Base-by-base conservation (phyloP, 352 stramenopile genomes). In the Salisapilia sapeloensis region DNA sequence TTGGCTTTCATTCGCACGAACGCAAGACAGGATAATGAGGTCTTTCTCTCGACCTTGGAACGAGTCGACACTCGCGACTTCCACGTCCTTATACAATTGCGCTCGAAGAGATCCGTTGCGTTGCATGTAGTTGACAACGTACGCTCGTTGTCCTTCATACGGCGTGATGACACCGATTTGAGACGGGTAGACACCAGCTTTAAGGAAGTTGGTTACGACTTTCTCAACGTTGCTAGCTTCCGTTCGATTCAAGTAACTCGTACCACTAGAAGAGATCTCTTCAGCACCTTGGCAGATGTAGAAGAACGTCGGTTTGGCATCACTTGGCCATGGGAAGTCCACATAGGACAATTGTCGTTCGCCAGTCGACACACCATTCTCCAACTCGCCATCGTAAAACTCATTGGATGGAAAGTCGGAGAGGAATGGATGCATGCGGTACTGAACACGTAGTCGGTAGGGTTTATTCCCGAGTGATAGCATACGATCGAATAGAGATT, bases 21-120 rank as follows among this genome's bases (percentile, higher is more conserved):
- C 96, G 53, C 95, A 99, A 7, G 92, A 98, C 14, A 96, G 49
- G 42, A 96, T 93, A 42, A 99, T 98, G 33, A 97, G 80, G 56
- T 99, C 95, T 59, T 99, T 99, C 50, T 99, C 96, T 23, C 96
- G 90, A 9, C 96, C 96, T 60, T 99, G 96, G 54, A 99, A 99
- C 39, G 92, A 95, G 70, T 99, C 95, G 4, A 99, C 96, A 39
- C 75, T 97, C 11, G 95, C 95, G 12, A 99, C 93, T 72, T 99
- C 95, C 27, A 99, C 95, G 7, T 97, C 80, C 57, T 97, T 95
- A 56, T 98, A 98, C 4, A 97, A 44, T 42, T 95, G 74, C 29
- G 75, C 79, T 1, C 82, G 78, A 56, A 98, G 79, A 4, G 85
- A 46, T n/a, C 94, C 95, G 24, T 94, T 93, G 36, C 86, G 72